phyloP scores from a whole-genome alignment of 2,329 filamentous ascomycete species.

The Pseudopithomyces chartarum region DNA sequence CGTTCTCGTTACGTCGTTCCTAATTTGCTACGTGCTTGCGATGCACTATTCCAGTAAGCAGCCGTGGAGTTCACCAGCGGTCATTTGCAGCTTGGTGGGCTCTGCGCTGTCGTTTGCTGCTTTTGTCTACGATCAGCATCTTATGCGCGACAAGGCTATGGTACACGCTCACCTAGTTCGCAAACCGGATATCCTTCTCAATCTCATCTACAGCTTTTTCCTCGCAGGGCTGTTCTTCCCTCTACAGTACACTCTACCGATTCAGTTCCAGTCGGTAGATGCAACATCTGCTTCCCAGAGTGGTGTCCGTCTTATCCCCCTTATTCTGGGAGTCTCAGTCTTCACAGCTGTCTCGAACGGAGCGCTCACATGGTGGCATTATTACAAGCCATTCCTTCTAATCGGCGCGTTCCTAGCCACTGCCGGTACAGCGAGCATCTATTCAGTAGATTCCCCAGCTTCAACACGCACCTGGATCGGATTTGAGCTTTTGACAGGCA shows the following conservation, averaged over 20 bases:
- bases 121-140: slow-evolving; percentile 45
- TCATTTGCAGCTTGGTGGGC: slow-evolving; percentile 55
- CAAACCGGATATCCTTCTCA: slow-evolving; percentile 21
- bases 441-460: slow-evolving; percentile 46
- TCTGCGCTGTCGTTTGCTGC: slow-evolving; percentile 51
- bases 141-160: slow-evolving; percentile 34
- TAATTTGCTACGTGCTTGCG: slow-evolving; percentile 33
- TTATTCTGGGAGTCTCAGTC: slow-evolving; percentile 32
- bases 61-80: slow-evolving; percentile 51
- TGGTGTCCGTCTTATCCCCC: slow-evolving; percentile 33
- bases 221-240: slow-evolving; percentile 34
- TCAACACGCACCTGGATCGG: slow-evolving; percentile 52
- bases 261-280: slow-evolving; percentile 36
- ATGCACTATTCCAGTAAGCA: slow-evolving; percentile 38
- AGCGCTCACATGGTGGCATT: slow-evolving; percentile 35
- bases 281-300: slow-evolving; percentile 29
- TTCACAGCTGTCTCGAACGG: slow-evolving; percentile 34
- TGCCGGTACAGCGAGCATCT: slow-evolving; percentile 25
- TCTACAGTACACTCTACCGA: slow-evolving; percentile 33
- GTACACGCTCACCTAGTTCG: slow-evolving; percentile 27
- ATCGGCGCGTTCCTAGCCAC: slow-evolving; percentile 30
- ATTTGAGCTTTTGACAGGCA: slow-evolving; percentile 53
- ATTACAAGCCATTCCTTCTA: slow-evolving; percentile 51
- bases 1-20: slow-evolving; percentile 19
- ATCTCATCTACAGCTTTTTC: slow-evolving; percentile 28